Evolutionary conservation across 1,139 yeast species (phyloP), one percentile per base, ranked within the genome.

Genomic region (Zygoascus sp.): DNA sequence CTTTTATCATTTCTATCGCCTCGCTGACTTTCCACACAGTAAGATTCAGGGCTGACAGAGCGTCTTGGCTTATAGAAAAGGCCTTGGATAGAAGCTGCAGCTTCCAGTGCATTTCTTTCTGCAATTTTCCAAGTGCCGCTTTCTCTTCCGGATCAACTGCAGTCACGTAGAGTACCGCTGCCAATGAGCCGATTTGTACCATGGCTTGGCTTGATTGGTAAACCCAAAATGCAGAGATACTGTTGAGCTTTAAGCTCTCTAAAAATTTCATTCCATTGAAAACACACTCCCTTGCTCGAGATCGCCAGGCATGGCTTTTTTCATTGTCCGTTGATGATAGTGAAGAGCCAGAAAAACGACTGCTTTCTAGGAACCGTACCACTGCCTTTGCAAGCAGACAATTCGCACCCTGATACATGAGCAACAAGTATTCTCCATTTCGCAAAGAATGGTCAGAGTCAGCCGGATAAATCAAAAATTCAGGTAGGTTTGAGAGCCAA

Each of bases 191-290:
- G 21, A 56, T 51, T 39, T 56, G 56, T n/a, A 54, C 57, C 20
- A 56, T 39, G 30, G 56, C 53, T 28, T 56, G 57, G n/a, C 53
- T 49, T 11, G 59, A 56, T 30, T 56, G 55, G 15, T 50, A 51
- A 19, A 54, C 46, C 59, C 59, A 56, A 42, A 56, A 56, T 13
- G 59, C 55, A 30, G 53, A 54, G 5, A 56, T 32, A 35, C 53
- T 49, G 20, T 51, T 54, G 1, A 53, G 48, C n/a, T 49, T 44
- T 13, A 56, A 45, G n/a, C 48, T 41, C 7, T 44, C 46, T 23
- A 56, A 45, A 38, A 56, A 55, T 15, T 42, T 46, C 17, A 56
- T 49, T 2, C 57, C 15, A 2, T 9, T 16, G 16, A 15, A 32
- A 10, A 32, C 40, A 32, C 40, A 27, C 15, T 39, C 40, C 21